Evolutionary conservation across 805 yeast genomes (phyloP).

Genomic region (Teunomyces kruisii): DNA sequence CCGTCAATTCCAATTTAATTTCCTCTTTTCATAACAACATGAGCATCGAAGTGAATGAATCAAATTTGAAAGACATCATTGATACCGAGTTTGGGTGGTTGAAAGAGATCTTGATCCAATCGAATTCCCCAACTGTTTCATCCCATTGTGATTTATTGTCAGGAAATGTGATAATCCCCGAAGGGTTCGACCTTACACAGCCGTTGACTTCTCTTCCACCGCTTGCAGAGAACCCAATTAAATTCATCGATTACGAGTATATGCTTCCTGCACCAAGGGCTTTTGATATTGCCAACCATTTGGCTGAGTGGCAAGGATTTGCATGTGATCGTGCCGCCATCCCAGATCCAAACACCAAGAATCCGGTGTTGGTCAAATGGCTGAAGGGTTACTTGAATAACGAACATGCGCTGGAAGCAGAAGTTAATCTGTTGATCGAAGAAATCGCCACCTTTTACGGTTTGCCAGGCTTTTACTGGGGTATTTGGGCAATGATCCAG

Average conservation of each 20-base stretch:
- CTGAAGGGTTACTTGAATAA: constrained; percentile 52
- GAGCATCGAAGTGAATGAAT: constrained; percentile 16
- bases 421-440: constrained; percentile 46
- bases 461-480: constrained; percentile 83
- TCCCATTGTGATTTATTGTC: constrained; percentile 71
- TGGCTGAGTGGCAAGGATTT: constrained; percentile 82
- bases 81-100: constrained; percentile 58
- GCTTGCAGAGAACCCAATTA: constrained; percentile 39
- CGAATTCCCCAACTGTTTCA: constrained; percentile 55
- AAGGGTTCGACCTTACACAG: constrained; percentile 17
- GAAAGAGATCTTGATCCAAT: constrained; percentile 31
- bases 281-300: constrained; percentile 72
- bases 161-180: constrained; percentile 70
- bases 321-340: constrained; percentile 63
- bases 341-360: constrained; percentile 48
- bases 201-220: constrained; percentile 16
- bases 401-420: constrained; percentile 22
- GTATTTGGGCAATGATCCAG: constrained; percentile 80
- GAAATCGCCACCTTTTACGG: constrained; percentile 69
- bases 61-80: constrained; percentile 40
- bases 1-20: constrained; percentile 44
- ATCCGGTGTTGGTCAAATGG: constrained; percentile 56
- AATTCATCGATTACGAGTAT: constrained; percentile 71
- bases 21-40: constrained; percentile 36
- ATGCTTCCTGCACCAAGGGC: constrained; percentile 73